Base-by-base conservation (phyloP, 257 asterid species). In the Nyctanthes arbortristis region DNA sequence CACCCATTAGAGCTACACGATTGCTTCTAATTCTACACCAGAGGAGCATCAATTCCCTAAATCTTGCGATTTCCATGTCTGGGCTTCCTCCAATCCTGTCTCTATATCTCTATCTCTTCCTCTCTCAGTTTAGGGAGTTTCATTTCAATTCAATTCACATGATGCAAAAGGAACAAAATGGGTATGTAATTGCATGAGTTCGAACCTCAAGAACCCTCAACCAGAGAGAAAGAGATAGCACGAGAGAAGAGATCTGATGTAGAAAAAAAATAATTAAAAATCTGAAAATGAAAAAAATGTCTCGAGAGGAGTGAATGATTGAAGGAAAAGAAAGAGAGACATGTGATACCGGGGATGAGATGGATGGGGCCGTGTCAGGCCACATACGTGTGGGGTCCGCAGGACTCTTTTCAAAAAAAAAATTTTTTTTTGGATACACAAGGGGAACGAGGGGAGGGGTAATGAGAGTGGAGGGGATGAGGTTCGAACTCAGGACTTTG, bases 1-100 rank as follows among this genome's bases (percentile, higher is more conserved):
- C 96, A 83, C 97, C 97, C 81, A 88, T 85, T 68, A 91, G 92
- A 77, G 85, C 87, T 47, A 84, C 78, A 67, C 88, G 91, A 40
- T 3, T 76, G 63, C 45, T 80, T 84, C 79, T 79, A 18, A 65
- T 62, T 40, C 78, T 68, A 22, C 77, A 73, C 81, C 88, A 84
- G 49, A 88, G 94, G 71, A 81, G 78, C 79, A 88, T 33, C 73
- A 91, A 66, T 18, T 82, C 77, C 82, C 79, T 80, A 52, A 91
- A 82, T 65, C 96, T 83, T 31, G 78, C 81, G 40, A 88, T n/a
- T 79, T 91, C 96, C 97, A 91, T 91, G 80, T 29, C 66, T 10
- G 20, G 56, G 55, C 7, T 31, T 71, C 62, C 29, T 30, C 16
- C 36, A 22, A 24, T 52, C 54, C 75, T 34, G 69, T 35, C 45